Evolutionary conservation across 2,329 filamentous ascomycete species (phyloP), one percentile per base, ranked within the genome.

Genomic region (Pestalotiopsis sp.): DNA sequence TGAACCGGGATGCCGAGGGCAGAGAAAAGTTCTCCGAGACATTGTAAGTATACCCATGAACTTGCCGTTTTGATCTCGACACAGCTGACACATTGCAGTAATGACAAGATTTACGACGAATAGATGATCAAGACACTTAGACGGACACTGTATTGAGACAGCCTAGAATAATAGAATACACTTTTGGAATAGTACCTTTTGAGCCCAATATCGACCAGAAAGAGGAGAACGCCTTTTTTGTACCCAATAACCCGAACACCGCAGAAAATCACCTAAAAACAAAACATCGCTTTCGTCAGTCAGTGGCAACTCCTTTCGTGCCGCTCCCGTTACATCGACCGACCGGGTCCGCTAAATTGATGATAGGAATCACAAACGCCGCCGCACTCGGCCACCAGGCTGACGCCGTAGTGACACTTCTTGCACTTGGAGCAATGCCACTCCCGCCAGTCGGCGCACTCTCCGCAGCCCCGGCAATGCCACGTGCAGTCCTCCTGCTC

Each of bases 1-100:
- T 71, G 2, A 73, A 72, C 65, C 65, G 69, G 5, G 72, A 73
- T 41, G 72, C 72, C 4, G 67, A 70, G 14, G 71, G 69, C 4
- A 66, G 73, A 36, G 71, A 71, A 6, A 68, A 69, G 65, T 74
- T 73, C 63, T 61, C 64, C 0, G 70, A 70, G 56, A 69, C 69
- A 56, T 73, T 73, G 72, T 73, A 49, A 73, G 72, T 70, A 14
- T 40, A 3, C 3, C 23, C 31, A 6, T 25, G 36, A 4, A 45
- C 45, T 4, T 13, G 36, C 36, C 52, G 1, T 23, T 4, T 23
- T 4, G 25, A 56, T n/a, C 12, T 7, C 13, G 45, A 40, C 23
- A 14, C n/a, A 52, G 27, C 57, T 62, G 52, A 66, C 65, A 25
- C 3, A 36, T 66, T 25, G 13, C 58, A 67, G 66, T 67, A 63